Evolutionary conservation across 75 land plant genomes (phyloP).

Genomic region (Isoetes taiwanensis): DNA sequence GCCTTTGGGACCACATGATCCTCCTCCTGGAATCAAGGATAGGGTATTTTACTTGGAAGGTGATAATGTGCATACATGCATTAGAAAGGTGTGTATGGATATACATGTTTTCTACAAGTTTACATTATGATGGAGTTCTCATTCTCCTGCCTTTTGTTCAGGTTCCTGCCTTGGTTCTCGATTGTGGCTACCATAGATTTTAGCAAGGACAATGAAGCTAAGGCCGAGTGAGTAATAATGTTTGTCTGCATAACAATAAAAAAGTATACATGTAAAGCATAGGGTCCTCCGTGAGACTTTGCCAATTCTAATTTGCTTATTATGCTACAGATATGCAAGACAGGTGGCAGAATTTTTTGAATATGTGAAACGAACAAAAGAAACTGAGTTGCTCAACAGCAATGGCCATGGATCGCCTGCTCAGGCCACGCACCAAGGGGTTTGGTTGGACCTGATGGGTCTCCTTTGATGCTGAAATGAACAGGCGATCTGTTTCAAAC

Average conservation of each 20-base stretch:
- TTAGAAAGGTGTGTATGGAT: not conserved
- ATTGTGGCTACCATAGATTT: constrained; percentile 5
- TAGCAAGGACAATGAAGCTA: constrained; percentile 4
- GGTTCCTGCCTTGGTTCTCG: constrained; percentile 6
- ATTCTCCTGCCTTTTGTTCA: not conserved
- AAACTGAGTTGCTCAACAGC: constrained; percentile 4
- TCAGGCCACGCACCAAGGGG: constrained; percentile 11
- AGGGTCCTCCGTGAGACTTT: not conserved
- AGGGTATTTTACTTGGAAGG: not conserved
- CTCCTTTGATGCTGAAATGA: constrained; percentile 2
- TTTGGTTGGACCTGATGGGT: constrained; percentile 17
- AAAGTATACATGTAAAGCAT: not conserved
- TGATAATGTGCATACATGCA: not conserved
- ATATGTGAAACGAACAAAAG: constrained; percentile 78
- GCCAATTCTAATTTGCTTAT: not conserved
- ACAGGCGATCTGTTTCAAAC: not conserved
- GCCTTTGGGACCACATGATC: not conserved
- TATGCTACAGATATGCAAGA: constrained; percentile 65
- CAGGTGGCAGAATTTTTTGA: constrained; percentile 94
- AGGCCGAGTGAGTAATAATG: not conserved
- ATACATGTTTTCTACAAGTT: not conserved
- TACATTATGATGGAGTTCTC: not conserved
- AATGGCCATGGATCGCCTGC: not conserved
- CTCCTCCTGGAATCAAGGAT: not conserved
- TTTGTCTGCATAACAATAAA: not conserved